These are phyloP conservation scores for Globisporangium uncinulatum DNA, from an alignment of 352 stramenopile genomes.

Conservation along the genomic window DNA sequence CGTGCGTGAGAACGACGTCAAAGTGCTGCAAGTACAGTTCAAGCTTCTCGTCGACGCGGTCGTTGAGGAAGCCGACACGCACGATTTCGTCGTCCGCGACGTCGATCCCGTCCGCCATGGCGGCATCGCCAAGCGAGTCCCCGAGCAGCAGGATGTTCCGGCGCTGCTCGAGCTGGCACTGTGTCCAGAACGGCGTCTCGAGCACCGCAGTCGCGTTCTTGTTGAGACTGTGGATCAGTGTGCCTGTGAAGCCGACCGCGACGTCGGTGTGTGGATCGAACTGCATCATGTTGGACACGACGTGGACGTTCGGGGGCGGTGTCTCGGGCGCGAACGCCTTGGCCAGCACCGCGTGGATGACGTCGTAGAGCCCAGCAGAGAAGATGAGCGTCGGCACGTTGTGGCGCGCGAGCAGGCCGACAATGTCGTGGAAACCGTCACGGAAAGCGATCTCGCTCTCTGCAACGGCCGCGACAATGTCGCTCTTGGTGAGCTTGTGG, in stretches of 20 bases:
- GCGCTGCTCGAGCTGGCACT: conserved; percentile 64
- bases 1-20: conserved; percentile 65
- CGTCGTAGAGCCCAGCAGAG: conserved; percentile 26
- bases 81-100: conserved; percentile 46
- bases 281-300: conserved; percentile 80
- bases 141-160: conserved; percentile 72
- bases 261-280: conserved; percentile 38
- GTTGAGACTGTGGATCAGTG: conserved; percentile 77
- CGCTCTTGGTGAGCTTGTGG: conserved; percentile 32
- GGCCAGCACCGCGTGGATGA: conserved; percentile 29
- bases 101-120: conserved; percentile 55
- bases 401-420: conserved; percentile 25
- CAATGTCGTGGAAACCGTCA: conserved; percentile 40
- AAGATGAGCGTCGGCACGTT: conserved; percentile 57
- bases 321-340: conserved; percentile 24
- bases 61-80: conserved; percentile 65
- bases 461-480: conserved; percentile 34
- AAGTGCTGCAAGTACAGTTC: conserved; percentile 22
- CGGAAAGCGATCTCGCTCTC: conserved; percentile 37
- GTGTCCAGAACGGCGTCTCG: conserved; percentile 63
- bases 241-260: conserved; percentile 45
- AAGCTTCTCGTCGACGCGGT: conserved; percentile 50
- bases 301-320: conserved; percentile 53
- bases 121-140: conserved; percentile 68
- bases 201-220: conserved; percentile 70